Evolutionary conservation across 2,329 filamentous ascomycete genomes (phyloP).

Genomic region (Cadophora luteo-olivacea): DNA sequence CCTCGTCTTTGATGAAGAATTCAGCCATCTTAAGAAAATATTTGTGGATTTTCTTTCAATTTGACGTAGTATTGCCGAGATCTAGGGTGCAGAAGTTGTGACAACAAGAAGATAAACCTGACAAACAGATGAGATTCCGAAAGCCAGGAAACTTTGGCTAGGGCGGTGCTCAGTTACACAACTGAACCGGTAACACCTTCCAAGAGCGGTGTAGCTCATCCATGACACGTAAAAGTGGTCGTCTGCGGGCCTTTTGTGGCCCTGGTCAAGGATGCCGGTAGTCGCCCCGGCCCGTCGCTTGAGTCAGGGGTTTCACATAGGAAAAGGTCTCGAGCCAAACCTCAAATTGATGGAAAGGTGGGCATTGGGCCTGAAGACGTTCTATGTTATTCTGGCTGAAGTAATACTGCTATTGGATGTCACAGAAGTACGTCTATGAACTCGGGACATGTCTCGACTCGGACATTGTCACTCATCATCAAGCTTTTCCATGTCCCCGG

Average conservation of each 20-base stretch:
- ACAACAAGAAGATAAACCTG: not conserved
- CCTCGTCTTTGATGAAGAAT: constrained; percentile 53
- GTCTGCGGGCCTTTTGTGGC: not conserved
- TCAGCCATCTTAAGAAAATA: constrained; percentile 48
- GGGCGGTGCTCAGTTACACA: no score
- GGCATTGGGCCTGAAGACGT: not conserved
- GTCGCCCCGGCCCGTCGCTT: not conserved
- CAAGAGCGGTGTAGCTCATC: not conserved
- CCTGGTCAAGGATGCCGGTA: constrained; percentile 4
- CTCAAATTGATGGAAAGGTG: not conserved
- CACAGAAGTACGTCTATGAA: no score
- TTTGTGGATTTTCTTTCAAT: no score
- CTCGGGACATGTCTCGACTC: no score
- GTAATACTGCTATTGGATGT: not conserved
- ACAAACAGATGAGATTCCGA: not conserved
- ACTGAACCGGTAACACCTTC: not conserved
- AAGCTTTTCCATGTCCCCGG: no score
- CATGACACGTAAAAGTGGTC: not conserved
- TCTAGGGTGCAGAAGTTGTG: not conserved
- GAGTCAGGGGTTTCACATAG: not conserved
- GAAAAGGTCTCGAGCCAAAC: no score
- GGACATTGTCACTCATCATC: no score
- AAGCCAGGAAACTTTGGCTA: not conserved
- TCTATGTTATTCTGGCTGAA: not conserved
- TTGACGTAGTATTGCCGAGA: not conserved